A percentile compares a stretch with the other conserved stretches of the same genome.
Evolutionary conservation across 495 filamentous ascomycete species (phyloP).

Genomic region (Xylaria sp.): DNA sequence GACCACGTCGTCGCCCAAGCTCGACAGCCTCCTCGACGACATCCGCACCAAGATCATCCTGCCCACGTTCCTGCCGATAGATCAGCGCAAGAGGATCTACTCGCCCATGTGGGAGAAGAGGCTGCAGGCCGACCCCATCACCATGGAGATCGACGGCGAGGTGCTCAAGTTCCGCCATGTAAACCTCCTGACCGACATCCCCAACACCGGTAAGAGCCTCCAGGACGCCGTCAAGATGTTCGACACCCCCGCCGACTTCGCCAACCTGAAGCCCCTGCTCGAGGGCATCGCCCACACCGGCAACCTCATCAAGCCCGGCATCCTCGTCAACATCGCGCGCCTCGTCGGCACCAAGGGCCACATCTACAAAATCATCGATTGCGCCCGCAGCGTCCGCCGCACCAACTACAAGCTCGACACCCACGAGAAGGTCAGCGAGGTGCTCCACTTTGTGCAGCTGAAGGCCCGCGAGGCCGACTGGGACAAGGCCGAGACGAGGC

Average conservation of each 20-base stretch:
- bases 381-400: constrained; percentile 50
- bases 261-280: constrained; percentile 65
- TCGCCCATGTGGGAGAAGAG: constrained; percentile 54
- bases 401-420: constrained; percentile 61
- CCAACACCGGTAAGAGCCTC: constrained; percentile 46
- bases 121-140: constrained; percentile 66
- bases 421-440: constrained; percentile 47
- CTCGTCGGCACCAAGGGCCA: constrained; percentile 46
- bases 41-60: constrained; percentile 71
- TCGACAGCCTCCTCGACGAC: constrained; percentile 51
- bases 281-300: constrained; percentile 59
- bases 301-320: constrained; percentile 37
- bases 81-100: constrained; percentile 64
- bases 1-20: constrained; percentile 41
- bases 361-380: constrained; percentile 60
- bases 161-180: constrained; percentile 61
- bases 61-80: constrained; percentile 62
- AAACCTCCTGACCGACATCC: constrained; percentile 43
- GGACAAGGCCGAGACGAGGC: constrained; percentile 41
- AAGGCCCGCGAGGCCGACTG: constrained; percentile 54
- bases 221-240: constrained; percentile 55
- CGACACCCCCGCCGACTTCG: constrained; percentile 63
- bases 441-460: constrained; percentile 61
- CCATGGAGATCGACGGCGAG: constrained; percentile 65
- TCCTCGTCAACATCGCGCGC: constrained; percentile 53